Percentiles rank a stretch among this genome's conserved stretches.
phyloP scores from a whole-genome alignment of 2,329 filamentous ascomycete species.

The Penicillium psychrosexuale region DNA sequence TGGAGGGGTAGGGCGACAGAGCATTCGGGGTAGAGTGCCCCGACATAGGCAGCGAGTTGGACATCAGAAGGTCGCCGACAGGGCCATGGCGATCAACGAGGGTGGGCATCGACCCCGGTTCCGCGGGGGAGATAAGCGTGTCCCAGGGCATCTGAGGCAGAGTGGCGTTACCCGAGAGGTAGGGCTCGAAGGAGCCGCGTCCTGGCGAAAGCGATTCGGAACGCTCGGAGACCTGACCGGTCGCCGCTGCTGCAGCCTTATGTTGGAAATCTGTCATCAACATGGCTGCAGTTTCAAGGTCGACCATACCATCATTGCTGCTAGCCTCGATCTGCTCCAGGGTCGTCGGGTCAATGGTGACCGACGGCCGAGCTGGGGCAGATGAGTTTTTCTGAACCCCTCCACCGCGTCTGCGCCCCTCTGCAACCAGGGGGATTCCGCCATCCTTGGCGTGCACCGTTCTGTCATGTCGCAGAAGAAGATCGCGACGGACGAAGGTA shows the following conservation, averaged over 20 bases:
- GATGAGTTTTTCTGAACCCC: conserved; percentile 39
- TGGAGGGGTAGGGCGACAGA: conserved; percentile 67
- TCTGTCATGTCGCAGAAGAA: conserved; percentile 93
- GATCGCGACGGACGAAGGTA: conserved; percentile 95
- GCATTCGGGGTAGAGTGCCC: conserved; percentile 68
- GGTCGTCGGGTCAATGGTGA: conserved; percentile 78
- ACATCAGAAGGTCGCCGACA: conserved; percentile 63
- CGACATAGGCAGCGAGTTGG: conserved; percentile 67
- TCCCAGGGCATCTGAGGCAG: conserved; percentile 91
- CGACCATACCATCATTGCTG: conserved; percentile 78
- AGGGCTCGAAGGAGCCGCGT: conserved; percentile 66
- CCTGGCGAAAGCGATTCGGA: conserved; percentile 64
- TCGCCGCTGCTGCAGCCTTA: conserved; percentile 73
- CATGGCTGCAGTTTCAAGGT: conserved; percentile 97
- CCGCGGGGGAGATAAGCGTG: conserved; percentile 70
- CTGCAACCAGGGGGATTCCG: conserved; percentile 87
- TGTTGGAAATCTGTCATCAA: conserved; percentile 97
- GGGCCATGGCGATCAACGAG: conserved; percentile 64
- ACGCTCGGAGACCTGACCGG: conserved; percentile 53
- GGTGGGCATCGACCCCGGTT: conserved; percentile 60
- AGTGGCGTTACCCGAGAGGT: conserved; percentile 73
- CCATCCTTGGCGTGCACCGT: conserved; percentile 99
- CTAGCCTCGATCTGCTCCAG: conserved; percentile 90
- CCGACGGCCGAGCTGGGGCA: conserved; percentile 68
- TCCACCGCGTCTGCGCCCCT: conserved; percentile 69